These are phyloP conservation scores for Leucosporidium yakuticum DNA, from an alignment of 768 basidiomycete species.

Conservation along the genomic window DNA sequence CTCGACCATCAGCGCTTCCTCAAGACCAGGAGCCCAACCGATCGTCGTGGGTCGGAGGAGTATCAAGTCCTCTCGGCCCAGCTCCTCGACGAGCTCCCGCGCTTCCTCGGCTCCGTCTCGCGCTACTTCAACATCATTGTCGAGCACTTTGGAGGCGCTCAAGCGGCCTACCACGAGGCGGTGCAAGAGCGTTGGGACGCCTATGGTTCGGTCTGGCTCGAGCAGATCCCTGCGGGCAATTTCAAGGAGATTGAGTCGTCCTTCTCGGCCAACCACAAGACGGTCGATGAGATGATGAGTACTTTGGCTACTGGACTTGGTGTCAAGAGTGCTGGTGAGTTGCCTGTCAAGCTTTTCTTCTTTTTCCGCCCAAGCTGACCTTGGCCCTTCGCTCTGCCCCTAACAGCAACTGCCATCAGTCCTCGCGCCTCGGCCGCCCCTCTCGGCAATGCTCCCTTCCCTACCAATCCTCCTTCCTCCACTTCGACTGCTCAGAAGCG, in stretches of 20 bases:
- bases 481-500: neutral
- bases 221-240: constrained; percentile 1
- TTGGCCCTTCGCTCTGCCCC: neutral
- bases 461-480: neutral
- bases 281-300: constrained; percentile 28
- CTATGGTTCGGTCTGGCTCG: constrained; percentile 19
- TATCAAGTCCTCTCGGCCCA: constrained; percentile 34
- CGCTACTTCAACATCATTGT: constrained; percentile 36
- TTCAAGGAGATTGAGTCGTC: constrained; percentile 7
- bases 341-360: neutral
- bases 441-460: neutral
- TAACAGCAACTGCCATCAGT: neutral
- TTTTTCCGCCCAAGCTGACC: neutral
- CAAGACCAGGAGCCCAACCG: constrained; percentile 1
- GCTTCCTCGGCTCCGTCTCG: constrained; percentile 35
- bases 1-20: constrained; percentile 31
- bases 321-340: constrained; percentile 17
- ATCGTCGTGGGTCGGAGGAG: constrained; percentile 31
- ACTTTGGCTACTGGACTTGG: constrained; percentile 28
- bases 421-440: neutral
- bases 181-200: constrained; percentile 22
- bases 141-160: constrained; percentile 25
- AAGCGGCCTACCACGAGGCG: constrained; percentile 28
- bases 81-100: constrained; percentile 38
- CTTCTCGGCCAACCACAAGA: constrained; percentile 15